A percentile compares a stretch with the other conserved stretches of the same genome.
phyloP scores from a whole-genome alignment of 225 moss, liverwort and hornwort genomes.

The Ulota crispa region DNA sequence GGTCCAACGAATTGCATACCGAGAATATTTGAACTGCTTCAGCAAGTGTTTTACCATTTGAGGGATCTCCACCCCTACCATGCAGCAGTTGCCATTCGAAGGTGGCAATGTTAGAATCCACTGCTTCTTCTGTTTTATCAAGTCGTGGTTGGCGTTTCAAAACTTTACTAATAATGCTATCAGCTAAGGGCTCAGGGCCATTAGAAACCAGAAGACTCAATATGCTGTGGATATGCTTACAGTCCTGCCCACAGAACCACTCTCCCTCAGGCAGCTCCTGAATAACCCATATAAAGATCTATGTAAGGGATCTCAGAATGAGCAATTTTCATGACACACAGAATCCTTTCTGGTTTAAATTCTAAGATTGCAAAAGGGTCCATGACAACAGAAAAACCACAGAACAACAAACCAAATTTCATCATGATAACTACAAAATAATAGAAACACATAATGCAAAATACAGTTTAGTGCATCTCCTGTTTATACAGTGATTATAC shows the following conservation, averaged over 20 bases:
- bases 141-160: slow-evolving; percentile 47
- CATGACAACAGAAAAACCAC: neutral
- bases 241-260: slow-evolving; percentile 89
- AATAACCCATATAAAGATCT: slow-evolving; percentile 19
- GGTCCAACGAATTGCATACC: slow-evolving; percentile 34
- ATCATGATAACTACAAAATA: neutral
- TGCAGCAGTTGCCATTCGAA: slow-evolving; percentile 92
- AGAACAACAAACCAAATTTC: neutral
- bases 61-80: slow-evolving; percentile 83
- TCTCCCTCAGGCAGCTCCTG: slow-evolving; percentile 91
- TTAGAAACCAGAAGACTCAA: slow-evolving; percentile 73
- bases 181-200: slow-evolving; percentile 75
- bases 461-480: neutral
- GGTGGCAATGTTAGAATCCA: slow-evolving; percentile 25
- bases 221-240: slow-evolving; percentile 81
- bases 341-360: neutral
- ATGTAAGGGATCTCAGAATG: neutral
- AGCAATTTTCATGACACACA: neutral
- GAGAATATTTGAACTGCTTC: slow-evolving; percentile 86
- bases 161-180: slow-evolving; percentile 80
- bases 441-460: neutral
- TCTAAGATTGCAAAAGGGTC: neutral
- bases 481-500: neutral
- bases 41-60: slow-evolving; percentile 78
- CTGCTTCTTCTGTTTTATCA: slow-evolving; percentile 29